Conservation (phyloP, 371 early-diverging fungal genomes). For the Mortierella polycephala region DNA sequence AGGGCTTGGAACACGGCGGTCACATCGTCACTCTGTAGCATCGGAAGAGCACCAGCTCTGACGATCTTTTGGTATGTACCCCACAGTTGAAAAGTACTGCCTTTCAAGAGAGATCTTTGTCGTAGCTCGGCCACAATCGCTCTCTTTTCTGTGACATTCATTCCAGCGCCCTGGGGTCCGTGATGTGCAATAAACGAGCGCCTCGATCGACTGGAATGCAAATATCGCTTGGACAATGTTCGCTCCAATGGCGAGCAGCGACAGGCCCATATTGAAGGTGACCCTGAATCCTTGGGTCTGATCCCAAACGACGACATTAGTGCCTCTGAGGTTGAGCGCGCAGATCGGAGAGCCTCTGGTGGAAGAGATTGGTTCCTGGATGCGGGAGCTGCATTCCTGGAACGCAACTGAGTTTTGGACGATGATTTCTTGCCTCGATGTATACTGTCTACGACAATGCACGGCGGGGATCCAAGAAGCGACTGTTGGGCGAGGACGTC, state of each 20-base stretch:
- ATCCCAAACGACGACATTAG: neutral
- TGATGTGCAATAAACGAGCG: slow-evolving; percentile 16
- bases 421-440: slow-evolving; percentile 43
- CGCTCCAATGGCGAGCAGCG: neutral
- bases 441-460: slow-evolving; percentile 29
- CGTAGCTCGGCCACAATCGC: slow-evolving; percentile 27
- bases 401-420: slow-evolving; percentile 14
- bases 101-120: slow-evolving; percentile 28
- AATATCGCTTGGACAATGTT: slow-evolving; percentile 1
- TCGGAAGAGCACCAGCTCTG: slow-evolving; percentile 17
- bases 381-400: slow-evolving; percentile 5
- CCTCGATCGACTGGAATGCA: slow-evolving; percentile 31
- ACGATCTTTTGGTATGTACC: slow-evolving; percentile 28
- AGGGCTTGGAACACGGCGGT: slow-evolving; percentile 24
- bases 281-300: neutral
- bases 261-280: slow-evolving; percentile 4
- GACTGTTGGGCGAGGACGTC: slow-evolving; percentile 31
- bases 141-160: slow-evolving; percentile 11
- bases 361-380: neutral
- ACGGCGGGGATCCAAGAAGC: slow-evolving; percentile 34
- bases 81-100: slow-evolving; percentile 22
- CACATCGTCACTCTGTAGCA: slow-evolving; percentile 33
- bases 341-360: neutral
- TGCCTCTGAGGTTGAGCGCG: neutral
- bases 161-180: slow-evolving; percentile 2